Percentiles rank a stretch among this genome's conserved stretches.
Conservation (phyloP, 2,329 filamentous ascomycete species). For the Ophiostoma sp. region DNA sequence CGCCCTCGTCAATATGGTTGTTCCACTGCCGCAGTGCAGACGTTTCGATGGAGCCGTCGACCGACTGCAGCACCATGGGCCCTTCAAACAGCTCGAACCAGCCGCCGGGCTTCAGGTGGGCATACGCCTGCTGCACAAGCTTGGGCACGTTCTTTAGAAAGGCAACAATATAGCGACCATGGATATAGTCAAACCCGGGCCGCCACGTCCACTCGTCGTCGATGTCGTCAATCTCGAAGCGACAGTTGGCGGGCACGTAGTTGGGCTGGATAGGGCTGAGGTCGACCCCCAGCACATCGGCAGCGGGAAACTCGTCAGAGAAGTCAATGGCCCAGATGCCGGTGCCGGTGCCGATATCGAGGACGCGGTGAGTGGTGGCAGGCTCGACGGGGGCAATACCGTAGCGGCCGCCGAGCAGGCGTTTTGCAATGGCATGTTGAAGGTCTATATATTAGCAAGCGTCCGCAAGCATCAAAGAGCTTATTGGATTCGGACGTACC, state of each 20-base stretch:
- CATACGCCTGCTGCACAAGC: constrained; percentile 43
- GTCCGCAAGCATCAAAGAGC: neutral
- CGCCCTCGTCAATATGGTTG: constrained; percentile 27
- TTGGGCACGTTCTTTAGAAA: constrained; percentile 46
- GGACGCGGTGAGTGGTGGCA: constrained; percentile 15
- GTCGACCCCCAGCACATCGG: constrained; percentile 42
- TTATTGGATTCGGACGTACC: neutral
- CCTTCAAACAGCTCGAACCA: constrained; percentile 37
- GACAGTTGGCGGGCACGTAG: constrained; percentile 48
- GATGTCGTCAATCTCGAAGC: constrained; percentile 51
- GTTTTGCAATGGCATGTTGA: constrained; percentile 21
- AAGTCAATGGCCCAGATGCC: constrained; percentile 24
- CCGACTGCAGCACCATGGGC: constrained; percentile 26
- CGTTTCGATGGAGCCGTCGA: constrained; percentile 32
- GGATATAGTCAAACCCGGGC: constrained; percentile 50
- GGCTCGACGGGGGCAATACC: constrained; percentile 19
- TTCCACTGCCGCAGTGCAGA: constrained; percentile 30
- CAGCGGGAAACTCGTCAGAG: constrained; percentile 30
- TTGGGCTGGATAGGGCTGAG: constrained; percentile 46
- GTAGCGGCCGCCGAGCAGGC: constrained; percentile 11
- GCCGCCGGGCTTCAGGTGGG: constrained; percentile 39
- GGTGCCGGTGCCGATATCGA: constrained; percentile 26
- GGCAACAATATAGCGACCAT: constrained; percentile 46
- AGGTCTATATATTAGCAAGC: constrained; percentile 14
- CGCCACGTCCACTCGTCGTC: constrained; percentile 48